Percentiles rank a stretch among this genome's conserved stretches.
phyloP scores from a whole-genome alignment of 768 basidiomycete species.

The Tylopilus subfusipes region DNA sequence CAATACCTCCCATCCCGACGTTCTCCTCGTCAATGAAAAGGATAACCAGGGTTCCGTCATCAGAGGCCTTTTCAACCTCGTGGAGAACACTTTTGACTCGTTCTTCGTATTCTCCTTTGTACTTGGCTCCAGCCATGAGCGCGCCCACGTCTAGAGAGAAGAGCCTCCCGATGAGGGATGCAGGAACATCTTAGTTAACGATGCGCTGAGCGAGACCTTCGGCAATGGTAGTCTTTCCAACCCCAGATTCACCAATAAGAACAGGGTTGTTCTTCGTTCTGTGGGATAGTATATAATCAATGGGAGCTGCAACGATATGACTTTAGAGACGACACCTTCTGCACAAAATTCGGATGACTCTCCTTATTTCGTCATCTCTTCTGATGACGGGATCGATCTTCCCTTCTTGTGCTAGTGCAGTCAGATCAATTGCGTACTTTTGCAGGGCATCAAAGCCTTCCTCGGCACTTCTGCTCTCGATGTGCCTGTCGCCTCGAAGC shows the following conservation, averaged over 20 bases:
- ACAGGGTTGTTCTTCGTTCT: slow-evolving; percentile 98
- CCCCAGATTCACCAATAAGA: slow-evolving; percentile 91
- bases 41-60: slow-evolving; percentile 76
- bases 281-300: slow-evolving; percentile 10
- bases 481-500: slow-evolving; percentile 75
- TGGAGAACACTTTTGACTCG: slow-evolving; percentile 88
- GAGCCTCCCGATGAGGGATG: slow-evolving; percentile 64
- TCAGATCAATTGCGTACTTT: slow-evolving; percentile 87
- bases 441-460: slow-evolving; percentile 89
- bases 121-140: slow-evolving; percentile 88
- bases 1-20: slow-evolving; percentile 42
- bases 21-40: slow-evolving; percentile 88
- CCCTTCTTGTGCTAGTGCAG: slow-evolving; percentile 82
- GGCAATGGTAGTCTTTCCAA: slow-evolving; percentile 93
- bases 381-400: slow-evolving; percentile 97
- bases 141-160: slow-evolving; percentile 94
- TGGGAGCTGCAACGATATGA: background rate
- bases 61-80: slow-evolving; percentile 87
- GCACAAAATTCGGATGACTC: slow-evolving; percentile 79
- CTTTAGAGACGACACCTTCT: slow-evolving; percentile 46
- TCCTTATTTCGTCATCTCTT: slow-evolving; percentile 87
- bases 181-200: slow-evolving; percentile 88
- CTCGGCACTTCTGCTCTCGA: slow-evolving; percentile 85
- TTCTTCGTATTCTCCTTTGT: slow-evolving; percentile 97
- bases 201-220: slow-evolving; percentile 97